Conservation (phyloP, 2,329 filamentous ascomycete species). For the Fusarium xyrophilum region DNA sequence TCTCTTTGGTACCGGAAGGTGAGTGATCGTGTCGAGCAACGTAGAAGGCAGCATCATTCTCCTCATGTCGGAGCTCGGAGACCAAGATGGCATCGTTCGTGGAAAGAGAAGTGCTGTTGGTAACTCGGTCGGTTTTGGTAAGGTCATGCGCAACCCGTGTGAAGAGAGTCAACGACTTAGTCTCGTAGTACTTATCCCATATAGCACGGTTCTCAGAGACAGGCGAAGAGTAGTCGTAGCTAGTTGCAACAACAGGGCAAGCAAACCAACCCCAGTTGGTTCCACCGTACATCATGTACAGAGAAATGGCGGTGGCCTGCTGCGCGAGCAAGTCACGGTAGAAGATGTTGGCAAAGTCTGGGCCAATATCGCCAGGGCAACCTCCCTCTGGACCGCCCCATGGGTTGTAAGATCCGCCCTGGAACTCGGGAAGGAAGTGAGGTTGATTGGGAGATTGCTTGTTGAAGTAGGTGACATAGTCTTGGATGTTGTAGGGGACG, state of each 20-base stretch:
- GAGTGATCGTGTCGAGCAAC: conserved; percentile 63
- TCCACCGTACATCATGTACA: conserved; percentile 72
- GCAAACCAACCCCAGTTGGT: conserved; percentile 69
- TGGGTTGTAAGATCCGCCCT: conserved; percentile 57
- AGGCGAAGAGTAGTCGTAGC: conserved; percentile 69
- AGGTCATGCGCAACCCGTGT: conserved; percentile 59
- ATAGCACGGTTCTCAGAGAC: conserved; percentile 66
- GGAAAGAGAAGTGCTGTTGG: conserved; percentile 43
- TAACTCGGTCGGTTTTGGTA: conserved; percentile 59
- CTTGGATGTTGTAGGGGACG: conserved; percentile 54
- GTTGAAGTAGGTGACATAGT: conserved; percentile 45
- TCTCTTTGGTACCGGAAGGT: conserved; percentile 56
- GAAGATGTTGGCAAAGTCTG: conserved; percentile 68
- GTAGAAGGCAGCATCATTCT: conserved; percentile 65
- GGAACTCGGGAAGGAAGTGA: conserved; percentile 41
- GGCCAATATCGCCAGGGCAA: conserved; percentile 60
- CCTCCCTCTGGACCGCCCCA: conserved; percentile 67
- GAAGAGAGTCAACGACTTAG: conserved; percentile 67
- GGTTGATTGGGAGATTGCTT: conserved; percentile 36
- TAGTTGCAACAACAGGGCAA: conserved; percentile 63
- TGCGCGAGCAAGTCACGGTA: conserved; percentile 69
- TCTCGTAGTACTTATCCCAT: conserved; percentile 67
- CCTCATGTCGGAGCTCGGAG: conserved; percentile 64
- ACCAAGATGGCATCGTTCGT: conserved; percentile 60
- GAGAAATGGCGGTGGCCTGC: conserved; percentile 63